A percentile compares a stretch with the other conserved stretches of the same genome.
Evolutionary conservation across 768 basidiomycete genomes (phyloP).

Genomic region (Mycena metata): DNA sequence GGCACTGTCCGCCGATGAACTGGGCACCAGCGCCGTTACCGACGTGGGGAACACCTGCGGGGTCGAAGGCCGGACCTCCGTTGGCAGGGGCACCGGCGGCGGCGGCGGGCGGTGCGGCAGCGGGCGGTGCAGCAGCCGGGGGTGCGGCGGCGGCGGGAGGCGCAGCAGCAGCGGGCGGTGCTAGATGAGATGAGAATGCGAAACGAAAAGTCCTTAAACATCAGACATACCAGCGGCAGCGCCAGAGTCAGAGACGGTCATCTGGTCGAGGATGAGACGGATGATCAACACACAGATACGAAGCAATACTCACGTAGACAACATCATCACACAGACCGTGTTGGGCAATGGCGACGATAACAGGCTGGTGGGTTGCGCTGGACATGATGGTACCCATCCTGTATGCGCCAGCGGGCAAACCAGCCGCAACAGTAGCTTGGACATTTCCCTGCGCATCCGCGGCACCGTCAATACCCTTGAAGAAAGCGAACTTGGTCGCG

Average conservation of each 20-base stretch:
- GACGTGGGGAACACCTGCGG: not conserved
- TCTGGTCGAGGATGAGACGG: too few species aligned
- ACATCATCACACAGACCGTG: constrained; percentile 64
- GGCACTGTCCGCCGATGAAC: too few species aligned
- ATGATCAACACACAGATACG: too few species aligned
- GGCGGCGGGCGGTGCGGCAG: constrained; percentile 16
- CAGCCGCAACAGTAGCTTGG: constrained; percentile 56
- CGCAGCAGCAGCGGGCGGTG: too few species aligned
- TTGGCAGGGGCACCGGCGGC: not conserved
- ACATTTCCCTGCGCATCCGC: constrained; percentile 9
- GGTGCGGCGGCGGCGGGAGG: too few species aligned
- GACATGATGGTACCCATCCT: constrained; percentile 66
- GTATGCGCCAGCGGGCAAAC: constrained; percentile 72
- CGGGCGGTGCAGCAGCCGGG: not conserved
- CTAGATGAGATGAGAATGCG: too few species aligned
- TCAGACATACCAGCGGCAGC: too few species aligned
- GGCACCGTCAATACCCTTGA: constrained; percentile 70
- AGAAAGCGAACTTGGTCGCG: constrained; percentile 66
- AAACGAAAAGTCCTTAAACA: too few species aligned
- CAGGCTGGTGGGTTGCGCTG: constrained; percentile 64
- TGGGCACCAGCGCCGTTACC: not conserved
- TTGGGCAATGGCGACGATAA: constrained; percentile 62
- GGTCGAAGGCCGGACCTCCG: not conserved
- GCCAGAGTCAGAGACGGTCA: too few species aligned
- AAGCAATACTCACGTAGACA: constrained; percentile 51